Percentiles rank a stretch among this genome's conserved stretches.
These are phyloP conservation scores for Cornus florida DNA, from an alignment of 148 eudicot genomes.

Conservation along the genomic window DNA sequence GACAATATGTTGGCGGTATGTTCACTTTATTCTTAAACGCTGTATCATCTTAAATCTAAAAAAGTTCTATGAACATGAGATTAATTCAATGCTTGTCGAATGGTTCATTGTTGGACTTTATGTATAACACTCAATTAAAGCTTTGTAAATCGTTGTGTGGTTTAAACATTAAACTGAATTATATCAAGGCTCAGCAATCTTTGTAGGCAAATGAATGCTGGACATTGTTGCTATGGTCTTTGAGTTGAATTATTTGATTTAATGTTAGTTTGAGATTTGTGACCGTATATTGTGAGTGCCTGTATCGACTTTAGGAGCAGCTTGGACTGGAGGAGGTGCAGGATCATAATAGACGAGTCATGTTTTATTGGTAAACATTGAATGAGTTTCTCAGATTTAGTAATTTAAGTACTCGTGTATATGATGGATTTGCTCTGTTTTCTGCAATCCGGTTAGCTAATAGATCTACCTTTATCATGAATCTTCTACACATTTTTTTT, in stretches of 20 bases:
- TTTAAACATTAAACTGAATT: not conserved
- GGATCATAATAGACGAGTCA: not conserved
- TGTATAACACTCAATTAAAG: not conserved
- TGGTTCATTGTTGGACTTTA: not conserved
- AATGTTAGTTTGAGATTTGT: no score
- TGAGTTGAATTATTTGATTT: not conserved
- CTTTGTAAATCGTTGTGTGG: not conserved
- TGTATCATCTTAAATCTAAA: not conserved
- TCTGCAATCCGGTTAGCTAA: not conserved
- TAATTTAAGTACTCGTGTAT: not conserved
- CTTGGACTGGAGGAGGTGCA: no score
- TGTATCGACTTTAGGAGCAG: no score
- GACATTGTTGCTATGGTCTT: not conserved
- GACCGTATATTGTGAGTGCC: no score
- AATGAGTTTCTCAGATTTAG: not conserved
- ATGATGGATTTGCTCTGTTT: not conserved
- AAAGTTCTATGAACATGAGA: not conserved
- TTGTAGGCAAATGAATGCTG: not conserved
- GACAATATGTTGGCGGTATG: slow-evolving; percentile 56
- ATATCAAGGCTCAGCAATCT: not conserved
- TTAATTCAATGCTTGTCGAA: not conserved
- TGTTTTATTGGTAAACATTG: not conserved
- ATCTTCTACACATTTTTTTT: not conserved
- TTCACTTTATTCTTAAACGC: not conserved
- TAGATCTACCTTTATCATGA: not conserved